Evolutionary conservation across 1,284 basidiomycete genomes (phyloP), one percentile per base, ranked within the genome.

Genomic region (Pisolithus thermaeus): DNA sequence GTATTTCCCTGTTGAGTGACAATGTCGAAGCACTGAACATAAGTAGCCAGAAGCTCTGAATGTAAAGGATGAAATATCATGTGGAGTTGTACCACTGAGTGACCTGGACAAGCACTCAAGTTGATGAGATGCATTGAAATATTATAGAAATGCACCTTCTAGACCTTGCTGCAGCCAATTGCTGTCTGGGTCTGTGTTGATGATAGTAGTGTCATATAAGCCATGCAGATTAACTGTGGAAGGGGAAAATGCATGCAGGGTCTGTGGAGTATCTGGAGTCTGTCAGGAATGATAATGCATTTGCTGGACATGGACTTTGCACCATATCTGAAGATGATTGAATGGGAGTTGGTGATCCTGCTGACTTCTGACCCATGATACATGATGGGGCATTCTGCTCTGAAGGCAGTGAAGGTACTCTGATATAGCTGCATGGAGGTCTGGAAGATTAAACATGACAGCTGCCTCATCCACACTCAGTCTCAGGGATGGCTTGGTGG

Each of bases 271-370:
- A 50, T 43, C 35, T 56, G 55, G 4, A 20, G 32, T 3, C 25
- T 11, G 9, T 46, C 32, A 1, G 47, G 18, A 1, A 16, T 56
- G 49, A 39, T 51, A 56, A 2, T 14, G 28, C 35, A 7, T 44
- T 12, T 47, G 42, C 9, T 55, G 54, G 2, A 46, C n/a, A 8
- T 12, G 11, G 9, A 56, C 8, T 4, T 35, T 55, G 18, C 46
- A 32, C 49, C 54, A 56, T 25, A 55, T 28, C 32, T 56, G 49
- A 39, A 54, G 39, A 9, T 35, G 37, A n/a, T 54, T 18, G 1
- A 45, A 46, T 5, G 41, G 30, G 11, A 25, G 3, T 18, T 28
- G n/a, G 5, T 38, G 39, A 20, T 16, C 3, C 28, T 30, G 28
- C 28, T 9, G 28, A 2, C 28, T 30, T 30, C 28, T 30, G 28